Evolutionary conservation across 441 rosid species (phyloP).

Genomic region (Adansonia madagascariensis): DNA sequence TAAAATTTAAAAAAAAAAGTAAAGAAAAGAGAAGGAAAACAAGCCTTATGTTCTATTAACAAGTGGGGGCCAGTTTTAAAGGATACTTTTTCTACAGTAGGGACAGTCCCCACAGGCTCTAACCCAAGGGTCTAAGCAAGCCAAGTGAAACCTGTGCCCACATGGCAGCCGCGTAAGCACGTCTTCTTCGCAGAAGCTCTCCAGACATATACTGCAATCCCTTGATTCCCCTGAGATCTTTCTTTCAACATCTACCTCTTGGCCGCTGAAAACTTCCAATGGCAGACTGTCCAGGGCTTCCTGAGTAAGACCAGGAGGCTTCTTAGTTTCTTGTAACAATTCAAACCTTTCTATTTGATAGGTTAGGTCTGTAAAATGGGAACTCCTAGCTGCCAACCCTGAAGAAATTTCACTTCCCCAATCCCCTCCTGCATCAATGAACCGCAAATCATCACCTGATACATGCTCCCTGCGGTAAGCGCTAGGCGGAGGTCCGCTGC

Average conservation of each 20-base stretch:
- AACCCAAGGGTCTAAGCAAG: slow-evolving; percentile 89
- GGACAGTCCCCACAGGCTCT: slow-evolving; percentile 90
- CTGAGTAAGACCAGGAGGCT: slow-evolving; percentile 78
- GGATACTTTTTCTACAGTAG: slow-evolving; percentile 73
- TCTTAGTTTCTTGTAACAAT: slow-evolving; percentile 40
- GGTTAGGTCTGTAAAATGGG: slow-evolving; percentile 33
- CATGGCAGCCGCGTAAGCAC: slow-evolving; percentile 62
- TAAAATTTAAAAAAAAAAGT: no score
- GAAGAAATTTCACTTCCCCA: slow-evolving; percentile 37
- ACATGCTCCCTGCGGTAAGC: slow-evolving; percentile 34
- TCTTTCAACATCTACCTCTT: slow-evolving; percentile 33
- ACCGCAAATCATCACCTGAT: slow-evolving; percentile 44
- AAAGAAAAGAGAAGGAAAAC: no score
- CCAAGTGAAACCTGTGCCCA: slow-evolving; percentile 67
- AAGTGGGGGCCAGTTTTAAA: not conserved
- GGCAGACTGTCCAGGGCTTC: slow-evolving; percentile 54
- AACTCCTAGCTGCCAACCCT: slow-evolving; percentile 28
- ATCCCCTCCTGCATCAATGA: slow-evolving; percentile 42
- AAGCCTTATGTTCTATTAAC: no score
- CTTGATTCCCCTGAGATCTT: slow-evolving; percentile 27
- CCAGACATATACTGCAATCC: slow-evolving; percentile 92
- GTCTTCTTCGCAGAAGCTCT: slow-evolving; percentile 67
- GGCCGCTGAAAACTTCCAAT: slow-evolving; percentile 46
- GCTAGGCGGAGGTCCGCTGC: slow-evolving; percentile 40
- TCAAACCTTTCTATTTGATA: slow-evolving; percentile 43